Evolutionary conservation across 768 basidiomycete species (phyloP).

Genomic region (Tricholoma bakamatsutake): DNA sequence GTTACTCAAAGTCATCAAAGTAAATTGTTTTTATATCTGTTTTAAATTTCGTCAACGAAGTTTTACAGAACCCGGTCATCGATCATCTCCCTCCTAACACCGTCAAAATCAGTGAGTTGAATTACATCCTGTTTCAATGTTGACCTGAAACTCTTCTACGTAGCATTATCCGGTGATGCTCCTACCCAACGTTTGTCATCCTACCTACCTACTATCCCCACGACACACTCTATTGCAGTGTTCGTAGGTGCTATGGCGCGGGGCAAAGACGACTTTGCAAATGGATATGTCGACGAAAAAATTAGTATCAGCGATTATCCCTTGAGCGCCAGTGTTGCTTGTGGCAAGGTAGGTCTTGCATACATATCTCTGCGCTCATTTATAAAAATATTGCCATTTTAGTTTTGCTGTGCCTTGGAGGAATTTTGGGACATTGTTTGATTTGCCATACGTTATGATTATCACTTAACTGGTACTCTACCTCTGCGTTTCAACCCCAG

Average conservation of each 20-base stretch:
- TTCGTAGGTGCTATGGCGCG: constrained; percentile 99
- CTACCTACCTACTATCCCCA: constrained; percentile 81
- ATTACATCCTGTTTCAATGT: background rate
- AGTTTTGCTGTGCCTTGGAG: constrained; percentile 91
- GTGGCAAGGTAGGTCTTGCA: constrained; percentile 75
- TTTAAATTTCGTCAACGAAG: background rate
- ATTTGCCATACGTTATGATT: too few species aligned
- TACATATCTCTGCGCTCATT: background rate
- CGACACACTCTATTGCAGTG: constrained; percentile 86
- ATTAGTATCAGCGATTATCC: constrained; percentile 94
- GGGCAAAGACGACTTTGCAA: constrained; percentile 95
- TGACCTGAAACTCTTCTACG: constrained; percentile 1
- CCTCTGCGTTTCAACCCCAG: too few species aligned
- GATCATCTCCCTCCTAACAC: constrained; percentile 96
- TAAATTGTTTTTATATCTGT: constrained; percentile 23
- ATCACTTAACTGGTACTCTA: too few species aligned
- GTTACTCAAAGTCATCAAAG: constrained; percentile 94
- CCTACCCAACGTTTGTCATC: constrained; percentile 73
- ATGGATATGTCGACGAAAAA: constrained; percentile 91
- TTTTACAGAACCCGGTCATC: constrained; percentile 76
- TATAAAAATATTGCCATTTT: background rate
- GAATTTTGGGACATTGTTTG: constrained; percentile 93
- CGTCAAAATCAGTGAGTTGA: constrained; percentile 81
- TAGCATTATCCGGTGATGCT: constrained; percentile 91
- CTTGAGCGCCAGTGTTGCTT: constrained; percentile 89